These are phyloP conservation scores for Ogataea kodamae DNA, from an alignment of 805 yeast species.

Conservation along the genomic window DNA sequence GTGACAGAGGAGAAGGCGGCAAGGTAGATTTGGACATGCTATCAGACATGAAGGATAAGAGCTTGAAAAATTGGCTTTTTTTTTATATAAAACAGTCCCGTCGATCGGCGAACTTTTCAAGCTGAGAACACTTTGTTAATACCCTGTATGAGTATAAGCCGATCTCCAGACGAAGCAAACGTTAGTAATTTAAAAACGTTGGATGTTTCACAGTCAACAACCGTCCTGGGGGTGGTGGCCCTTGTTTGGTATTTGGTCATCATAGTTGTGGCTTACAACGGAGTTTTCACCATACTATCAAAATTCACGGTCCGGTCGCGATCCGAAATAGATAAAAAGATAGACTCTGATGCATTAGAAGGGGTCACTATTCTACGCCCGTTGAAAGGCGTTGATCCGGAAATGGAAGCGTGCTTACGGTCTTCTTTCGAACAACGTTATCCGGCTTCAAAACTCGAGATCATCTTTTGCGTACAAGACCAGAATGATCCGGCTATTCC, in stretches of 20 bases:
- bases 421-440: conserved; percentile 68
- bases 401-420: conserved; percentile 61
- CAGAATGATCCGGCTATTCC: conserved; percentile 61
- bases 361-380: conserved; percentile 82
- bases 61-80: conserved; percentile 9
- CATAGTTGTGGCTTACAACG: conserved; percentile 25
- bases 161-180: too few species aligned
- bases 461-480: conserved; percentile 72
- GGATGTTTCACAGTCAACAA: too few species aligned
- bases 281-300: conserved; percentile 27
- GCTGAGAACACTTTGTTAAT: conserved; percentile 1
- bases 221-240: conserved; percentile 15
- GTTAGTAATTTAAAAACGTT: too few species aligned
- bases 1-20: conserved; percentile 26
- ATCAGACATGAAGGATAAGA: conserved; percentile 5
- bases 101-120: conserved; percentile 5
- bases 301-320: conserved; percentile 24
- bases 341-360: conserved; percentile 40
- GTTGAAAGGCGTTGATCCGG: conserved; percentile 79
- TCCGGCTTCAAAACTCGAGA: conserved; percentile 56
- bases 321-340: conserved; percentile 12
- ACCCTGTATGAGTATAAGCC: too few species aligned
- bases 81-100: conserved; percentile 4
- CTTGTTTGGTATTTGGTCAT: conserved; percentile 32
- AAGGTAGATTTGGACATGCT: conserved; percentile 7